Percentiles rank a stretch among this genome's conserved stretches.
phyloP scores from a whole-genome alignment of 2,329 filamentous ascomycete genomes.

The Cytospora chrysosperma region DNA sequence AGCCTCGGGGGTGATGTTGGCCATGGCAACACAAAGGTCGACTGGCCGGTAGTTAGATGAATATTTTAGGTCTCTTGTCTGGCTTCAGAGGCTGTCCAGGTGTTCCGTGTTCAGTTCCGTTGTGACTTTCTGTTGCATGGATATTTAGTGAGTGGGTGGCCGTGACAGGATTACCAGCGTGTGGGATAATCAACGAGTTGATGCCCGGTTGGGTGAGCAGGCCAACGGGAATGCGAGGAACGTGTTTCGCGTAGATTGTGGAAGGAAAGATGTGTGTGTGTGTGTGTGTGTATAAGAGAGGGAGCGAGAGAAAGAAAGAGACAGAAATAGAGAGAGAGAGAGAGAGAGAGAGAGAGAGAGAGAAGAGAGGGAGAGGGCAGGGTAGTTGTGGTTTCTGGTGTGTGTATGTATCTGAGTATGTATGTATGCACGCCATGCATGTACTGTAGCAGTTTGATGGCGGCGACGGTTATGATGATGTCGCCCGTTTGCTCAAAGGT shows the following conservation, averaged over 20 bases:
- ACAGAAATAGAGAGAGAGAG: neutral
- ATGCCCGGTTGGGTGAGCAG: too few species aligned
- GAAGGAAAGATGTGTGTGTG: too few species aligned
- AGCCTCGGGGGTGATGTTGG: slow-evolving; percentile 4
- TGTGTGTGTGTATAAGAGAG: neutral
- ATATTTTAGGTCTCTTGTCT: neutral
- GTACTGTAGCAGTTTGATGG: too few species aligned
- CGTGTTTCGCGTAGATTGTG: too few species aligned
- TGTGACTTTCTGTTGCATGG: neutral
- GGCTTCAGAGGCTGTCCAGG: neutral
- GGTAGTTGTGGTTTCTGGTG: too few species aligned
- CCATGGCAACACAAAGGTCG: slow-evolving; percentile 10
- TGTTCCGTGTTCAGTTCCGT: neutral
- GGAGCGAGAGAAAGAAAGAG: neutral
- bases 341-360: neutral
- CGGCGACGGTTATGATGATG: too few species aligned
- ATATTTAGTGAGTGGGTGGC: neutral
- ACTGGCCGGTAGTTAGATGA: neutral
- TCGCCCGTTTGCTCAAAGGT: too few species aligned
- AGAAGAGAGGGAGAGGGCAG: too few species aligned
- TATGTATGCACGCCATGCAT: too few species aligned
- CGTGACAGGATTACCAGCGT: neutral
- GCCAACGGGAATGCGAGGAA: neutral
- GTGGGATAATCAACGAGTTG: neutral
- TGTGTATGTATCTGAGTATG: too few species aligned